Evolutionary conservation across 2,329 filamentous ascomycete genomes (phyloP), one percentile per base, ranked within the genome.

Genomic region (Calonectria pauciramosa): DNA sequence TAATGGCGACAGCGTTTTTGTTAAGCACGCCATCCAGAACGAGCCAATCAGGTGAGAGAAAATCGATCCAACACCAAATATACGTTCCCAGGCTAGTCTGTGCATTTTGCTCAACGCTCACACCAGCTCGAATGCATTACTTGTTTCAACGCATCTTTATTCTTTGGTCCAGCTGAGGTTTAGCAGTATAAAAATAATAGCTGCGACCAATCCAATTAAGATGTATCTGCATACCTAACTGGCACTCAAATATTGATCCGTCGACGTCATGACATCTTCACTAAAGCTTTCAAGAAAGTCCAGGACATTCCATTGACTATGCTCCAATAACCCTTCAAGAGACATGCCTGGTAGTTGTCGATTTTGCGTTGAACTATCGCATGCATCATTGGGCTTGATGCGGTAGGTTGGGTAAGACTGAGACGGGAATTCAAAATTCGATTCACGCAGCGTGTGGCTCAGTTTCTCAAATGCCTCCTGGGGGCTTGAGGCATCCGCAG

Each of bases 351-450:
- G 36, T 26, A 26, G n/a, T 26, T n/a, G 54, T 13, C 5, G n/a
- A 1, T 14, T 34, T 26, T 11, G n/a, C 23, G 13, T n/a, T 13
- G 13, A 13, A 60, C 11, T 16, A 38, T 60, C 26, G 16, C 30
- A 28, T 18, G n/a, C 3, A n/a, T 23, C 32, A 18, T 47, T 4
- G 2, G 23, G 3, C 13, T 70, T 47, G 8, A 32, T 26, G 41
- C 41, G 41, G 36, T 70, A 70, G 6, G 9, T 60, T 14, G 68
- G 68, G 28, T 70, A 70, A 0, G 68, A 70, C 26, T 70, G 68
- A 6, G 68, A 60, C 3, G 68, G 68, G n/a, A 70, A 70, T 36
- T 70, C 68, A 32, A 70, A 70, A 26, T 63, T 70, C 14, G 44
- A 51, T 28, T 70, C 54, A 4, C 44, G 30, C 4, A 70, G 18